A percentile compares a stretch with the other conserved stretches of the same genome.
phyloP scores from a whole-genome alignment of 345 rosid genomes.

The Rhodamnia rubescens region DNA sequence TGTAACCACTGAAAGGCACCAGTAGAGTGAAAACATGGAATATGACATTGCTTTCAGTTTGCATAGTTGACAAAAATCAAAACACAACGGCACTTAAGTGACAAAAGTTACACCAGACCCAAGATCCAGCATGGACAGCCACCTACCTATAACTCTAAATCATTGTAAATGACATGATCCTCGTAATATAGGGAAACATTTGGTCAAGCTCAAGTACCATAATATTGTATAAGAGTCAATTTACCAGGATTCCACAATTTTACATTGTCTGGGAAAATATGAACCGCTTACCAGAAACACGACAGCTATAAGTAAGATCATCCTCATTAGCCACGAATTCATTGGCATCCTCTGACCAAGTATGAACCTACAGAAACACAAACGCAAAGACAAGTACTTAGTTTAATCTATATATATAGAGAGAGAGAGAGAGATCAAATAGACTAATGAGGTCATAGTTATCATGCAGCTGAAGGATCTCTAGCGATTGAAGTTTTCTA shows the following conservation, averaged over 20 bases:
- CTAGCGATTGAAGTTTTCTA: background rate
- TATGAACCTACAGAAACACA: conserved; percentile 43
- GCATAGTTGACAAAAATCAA: background rate
- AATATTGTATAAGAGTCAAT: background rate
- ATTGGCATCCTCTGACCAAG: conserved; percentile 79
- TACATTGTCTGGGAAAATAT: background rate
- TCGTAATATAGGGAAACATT: background rate
- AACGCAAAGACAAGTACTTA: background rate
- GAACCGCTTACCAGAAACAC: conserved; percentile 63
- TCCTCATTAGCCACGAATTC: conserved; percentile 93
- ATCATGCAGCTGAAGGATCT: background rate
- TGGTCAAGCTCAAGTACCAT: background rate
- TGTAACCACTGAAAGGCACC: background rate
- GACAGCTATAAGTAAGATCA: conserved; percentile 79
- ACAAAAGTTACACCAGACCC: background rate
- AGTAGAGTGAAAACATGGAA: background rate
- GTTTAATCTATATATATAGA: background rate
- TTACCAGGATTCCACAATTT: background rate
- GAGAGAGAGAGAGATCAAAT: background rate
- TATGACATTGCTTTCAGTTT: background rate
- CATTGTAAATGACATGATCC: background rate
- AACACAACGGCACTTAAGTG: background rate
- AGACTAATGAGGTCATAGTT: background rate
- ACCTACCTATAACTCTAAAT: background rate
- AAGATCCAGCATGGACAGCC: background rate